Evolutionary conservation across 208 protist species (phyloP).

Genomic region (Leishmania aethiopica): DNA sequence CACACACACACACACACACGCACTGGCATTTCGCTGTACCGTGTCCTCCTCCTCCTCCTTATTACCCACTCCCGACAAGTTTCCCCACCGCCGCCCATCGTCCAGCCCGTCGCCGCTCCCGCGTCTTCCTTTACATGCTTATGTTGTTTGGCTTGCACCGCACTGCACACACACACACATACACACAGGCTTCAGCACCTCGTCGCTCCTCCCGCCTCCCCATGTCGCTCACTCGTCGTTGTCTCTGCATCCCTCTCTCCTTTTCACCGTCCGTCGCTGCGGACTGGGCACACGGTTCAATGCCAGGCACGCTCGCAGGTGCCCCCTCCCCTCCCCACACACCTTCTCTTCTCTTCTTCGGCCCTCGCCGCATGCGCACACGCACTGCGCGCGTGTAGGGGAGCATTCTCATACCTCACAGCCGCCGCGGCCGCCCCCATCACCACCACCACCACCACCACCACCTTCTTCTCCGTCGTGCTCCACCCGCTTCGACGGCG

Average conservation of each 20-base stretch:
- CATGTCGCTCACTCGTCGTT: background rate
- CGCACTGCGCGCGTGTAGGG: background rate
- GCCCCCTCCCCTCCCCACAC: background rate
- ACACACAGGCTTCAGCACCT: background rate
- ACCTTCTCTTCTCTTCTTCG: background rate
- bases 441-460: background rate
- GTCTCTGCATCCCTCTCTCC: background rate
- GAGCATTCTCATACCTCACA: background rate
- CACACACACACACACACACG: background rate
- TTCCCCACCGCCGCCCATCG: background rate
- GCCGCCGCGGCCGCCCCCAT: background rate
- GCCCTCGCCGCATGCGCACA: background rate
- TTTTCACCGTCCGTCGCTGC: background rate
- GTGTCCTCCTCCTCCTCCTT: background rate
- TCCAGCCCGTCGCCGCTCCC: background rate
- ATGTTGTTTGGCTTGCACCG: background rate
- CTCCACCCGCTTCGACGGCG: background rate
- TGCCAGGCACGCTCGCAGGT: background rate
- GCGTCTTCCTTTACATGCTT: background rate
- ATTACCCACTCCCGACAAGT: background rate
- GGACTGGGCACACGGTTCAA: too few species aligned
- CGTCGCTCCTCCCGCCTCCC: background rate
- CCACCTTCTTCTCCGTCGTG: background rate
- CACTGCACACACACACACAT: too few species aligned
- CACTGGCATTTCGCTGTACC: background rate